Base-by-base conservation (phyloP, 2,329 filamentous ascomycete species). In the Colletotrichum endophyticum region DNA sequence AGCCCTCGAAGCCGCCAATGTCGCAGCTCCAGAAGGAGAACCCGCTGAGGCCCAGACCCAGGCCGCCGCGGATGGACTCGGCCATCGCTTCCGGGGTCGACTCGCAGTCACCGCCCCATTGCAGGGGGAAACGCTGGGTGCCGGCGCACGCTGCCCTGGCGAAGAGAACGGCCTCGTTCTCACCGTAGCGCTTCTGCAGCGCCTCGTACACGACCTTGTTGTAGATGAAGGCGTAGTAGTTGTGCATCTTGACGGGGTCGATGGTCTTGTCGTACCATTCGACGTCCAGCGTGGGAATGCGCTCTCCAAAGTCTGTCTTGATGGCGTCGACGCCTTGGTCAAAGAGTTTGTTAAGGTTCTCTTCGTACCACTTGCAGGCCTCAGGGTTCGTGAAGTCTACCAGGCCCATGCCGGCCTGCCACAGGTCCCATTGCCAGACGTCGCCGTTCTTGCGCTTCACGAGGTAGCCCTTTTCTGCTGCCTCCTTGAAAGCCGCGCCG, bases 231-330 rank as follows among this genome's bases (percentile, higher is more conserved):
- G 94, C 89, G 83, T 95, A 95, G 85, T 91, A 95, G 84, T 95
- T 95, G 85, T 95, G 94, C 93, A 95, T 95, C 79, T 90, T 90
- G 67, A 86, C 86, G 2, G 93, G 89, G 79, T 95, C 92, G 57
- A 88, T 83, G 7, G 86, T 87, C 64, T 85, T 81, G 79, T 95
- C 92, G 80, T 91, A 87, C 89, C 93, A 95, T 78, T 90, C 87
- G 8, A 95, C 90, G 78, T 93, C 91, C 66, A 89, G 87, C 7
- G 89, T 90, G 0, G 94, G 94, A 70, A 95, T 92, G 30, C 94
- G 89, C 85, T 95, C 94, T 71, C 93, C 93, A 82, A 95, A 95
- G 81, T 95, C 94, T 9, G 94, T 95, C 85, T 95, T 95, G 87
- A 95, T 91, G 73, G 90, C 89, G 82, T 95, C 93, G 70, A 95